Base-by-base conservation (phyloP, 192 early-diverging fungal species). In the Geranomyces michiganensis region DNA sequence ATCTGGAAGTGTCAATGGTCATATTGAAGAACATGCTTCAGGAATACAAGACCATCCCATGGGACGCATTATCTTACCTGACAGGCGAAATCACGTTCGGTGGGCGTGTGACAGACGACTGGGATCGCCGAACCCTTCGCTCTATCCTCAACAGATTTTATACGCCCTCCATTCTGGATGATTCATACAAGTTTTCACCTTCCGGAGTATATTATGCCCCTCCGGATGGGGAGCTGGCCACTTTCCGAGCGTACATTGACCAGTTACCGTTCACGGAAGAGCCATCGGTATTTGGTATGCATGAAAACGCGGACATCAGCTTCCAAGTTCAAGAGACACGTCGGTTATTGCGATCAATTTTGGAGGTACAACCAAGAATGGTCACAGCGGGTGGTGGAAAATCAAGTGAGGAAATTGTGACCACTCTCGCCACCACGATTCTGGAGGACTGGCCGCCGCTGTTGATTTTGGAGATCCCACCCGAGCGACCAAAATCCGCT, bases 261-360 rank as follows among this genome's bases (percentile, higher is more conserved):
- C 49, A 65, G 15, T 70, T 88, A 32, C 86, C 86, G 21, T 86
- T 83, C 49, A 80, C 76, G 5, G 86, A 88, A 71, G 86, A 88
- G 46, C 86, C 86, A 12, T 87, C 85, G 0, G 80, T 88, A 1
- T 88, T 88, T 76, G 86, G 86, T 6, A 88, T 88, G 86, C 86
- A 88, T 64, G 86, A 88, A 72, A 88, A 88, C 68, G 86, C 86
- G 0, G 86, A 88, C 53, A 88, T 88, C 76, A 88, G 86, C 72
- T 88, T 75, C 73, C 86, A 88, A 61, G 30, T 88, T 17, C 84
- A 88, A 70, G 86, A 88, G 66, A 85, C 84, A 0, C 56, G 81
- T 10, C 68, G 84, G 47, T 63, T 88, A 19, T 46, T 88, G 14
- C 70, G 72, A 53, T 87, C 87, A 1, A 75, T 88, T 15, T 64